Conservation (phyloP, 2,329 filamentous ascomycete genomes). For the Monosporascus sp. region DNA sequence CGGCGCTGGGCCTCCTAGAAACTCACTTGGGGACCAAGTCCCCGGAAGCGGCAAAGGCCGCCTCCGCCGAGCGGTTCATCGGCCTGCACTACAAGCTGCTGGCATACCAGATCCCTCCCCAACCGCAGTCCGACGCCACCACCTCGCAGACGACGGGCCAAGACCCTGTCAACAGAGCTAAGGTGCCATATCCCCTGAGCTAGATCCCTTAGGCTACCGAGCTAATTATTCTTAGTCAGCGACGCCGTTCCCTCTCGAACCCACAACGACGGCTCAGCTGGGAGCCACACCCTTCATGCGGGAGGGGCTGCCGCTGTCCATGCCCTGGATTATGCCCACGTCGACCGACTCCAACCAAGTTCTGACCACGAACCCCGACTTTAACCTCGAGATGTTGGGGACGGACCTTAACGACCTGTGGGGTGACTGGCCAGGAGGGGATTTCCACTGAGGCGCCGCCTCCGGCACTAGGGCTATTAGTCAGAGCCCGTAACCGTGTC, state of each 20-base stretch:
- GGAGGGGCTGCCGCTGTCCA: slow-evolving; percentile 21
- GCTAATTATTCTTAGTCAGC: slow-evolving; percentile 33
- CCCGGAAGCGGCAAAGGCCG: slow-evolving; percentile 50
- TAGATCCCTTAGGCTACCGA: background rate
- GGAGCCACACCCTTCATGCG: slow-evolving; percentile 15
- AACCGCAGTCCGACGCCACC: slow-evolving; percentile 14
- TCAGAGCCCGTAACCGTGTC: too few relatives aligned
- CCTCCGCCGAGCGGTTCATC: slow-evolving; percentile 54
- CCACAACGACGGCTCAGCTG: slow-evolving; percentile 13
- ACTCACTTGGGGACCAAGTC: slow-evolving; percentile 54
- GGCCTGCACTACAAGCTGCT: slow-evolving; percentile 52
- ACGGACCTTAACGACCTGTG: slow-evolving; percentile 51
- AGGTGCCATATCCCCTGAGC: slow-evolving; percentile 24
- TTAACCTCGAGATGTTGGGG: slow-evolving; percentile 47
- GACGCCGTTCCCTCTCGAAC: slow-evolving; percentile 34
- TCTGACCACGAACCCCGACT: slow-evolving; percentile 42
- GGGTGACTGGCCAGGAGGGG: slow-evolving; percentile 34
- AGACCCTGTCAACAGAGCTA: slow-evolving; percentile 15
- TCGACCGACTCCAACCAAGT: slow-evolving; percentile 25
- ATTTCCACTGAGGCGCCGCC: slow-evolving; percentile 12
- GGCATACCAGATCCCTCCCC: slow-evolving; percentile 45
- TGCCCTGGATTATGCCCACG: slow-evolving; percentile 27
- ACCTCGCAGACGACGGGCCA: slow-evolving; percentile 13
- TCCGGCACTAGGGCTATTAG: too few relatives aligned
- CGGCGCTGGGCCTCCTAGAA: slow-evolving; percentile 52